Evolutionary conservation across 805 yeast genomes (phyloP).

Genomic region (Citeromyces matritensis): DNA sequence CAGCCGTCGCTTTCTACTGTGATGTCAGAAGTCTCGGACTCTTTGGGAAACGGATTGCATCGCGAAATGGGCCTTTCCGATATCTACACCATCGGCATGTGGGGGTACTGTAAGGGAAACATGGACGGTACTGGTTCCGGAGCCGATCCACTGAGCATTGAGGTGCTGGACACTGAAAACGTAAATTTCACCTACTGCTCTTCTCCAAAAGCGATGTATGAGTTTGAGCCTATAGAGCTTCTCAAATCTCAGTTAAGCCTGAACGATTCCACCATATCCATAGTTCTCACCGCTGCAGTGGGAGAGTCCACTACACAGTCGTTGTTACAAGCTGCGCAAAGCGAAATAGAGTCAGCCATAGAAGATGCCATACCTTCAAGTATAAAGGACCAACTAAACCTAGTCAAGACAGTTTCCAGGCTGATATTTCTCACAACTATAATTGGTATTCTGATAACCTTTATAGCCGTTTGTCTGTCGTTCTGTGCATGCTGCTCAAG

Average conservation of each 20-base stretch:
- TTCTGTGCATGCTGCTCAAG: slow-evolving; percentile 22
- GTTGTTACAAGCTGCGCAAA: slow-evolving; percentile 3
- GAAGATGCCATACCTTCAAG: slow-evolving; percentile 36
- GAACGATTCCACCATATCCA: slow-evolving; percentile 5
- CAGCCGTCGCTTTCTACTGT: too few species aligned
- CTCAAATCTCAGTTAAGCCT: slow-evolving; percentile 9
- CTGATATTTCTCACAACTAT: slow-evolving; percentile 44
- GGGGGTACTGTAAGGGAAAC: slow-evolving; percentile 48
- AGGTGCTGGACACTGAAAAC: slow-evolving; percentile 7
- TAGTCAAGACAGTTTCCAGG: slow-evolving; percentile 30
- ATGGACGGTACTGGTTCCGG: slow-evolving; percentile 3
- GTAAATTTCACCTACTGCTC: slow-evolving; percentile 32
- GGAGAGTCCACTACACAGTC: slow-evolving; percentile 2
- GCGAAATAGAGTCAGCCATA: slow-evolving; percentile 3
- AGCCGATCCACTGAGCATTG: slow-evolving; percentile 11
- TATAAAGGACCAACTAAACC: slow-evolving; percentile 26
- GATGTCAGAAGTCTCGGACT: slow-evolving; percentile 4
- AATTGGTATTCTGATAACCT: slow-evolving; percentile 28
- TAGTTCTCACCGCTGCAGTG: slow-evolving; percentile 8
- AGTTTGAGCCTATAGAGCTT: slow-evolving; percentile 35
- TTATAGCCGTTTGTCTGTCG: slow-evolving; percentile 21
- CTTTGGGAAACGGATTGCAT: slow-evolving; percentile 3
- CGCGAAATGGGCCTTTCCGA: slow-evolving; percentile 23
- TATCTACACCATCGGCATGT: slow-evolving; percentile 39
- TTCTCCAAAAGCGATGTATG: slow-evolving; percentile 35